Evolutionary conservation across 2,329 filamentous ascomycete genomes (phyloP).

Genomic region (Aspergillus puulaauensis): DNA sequence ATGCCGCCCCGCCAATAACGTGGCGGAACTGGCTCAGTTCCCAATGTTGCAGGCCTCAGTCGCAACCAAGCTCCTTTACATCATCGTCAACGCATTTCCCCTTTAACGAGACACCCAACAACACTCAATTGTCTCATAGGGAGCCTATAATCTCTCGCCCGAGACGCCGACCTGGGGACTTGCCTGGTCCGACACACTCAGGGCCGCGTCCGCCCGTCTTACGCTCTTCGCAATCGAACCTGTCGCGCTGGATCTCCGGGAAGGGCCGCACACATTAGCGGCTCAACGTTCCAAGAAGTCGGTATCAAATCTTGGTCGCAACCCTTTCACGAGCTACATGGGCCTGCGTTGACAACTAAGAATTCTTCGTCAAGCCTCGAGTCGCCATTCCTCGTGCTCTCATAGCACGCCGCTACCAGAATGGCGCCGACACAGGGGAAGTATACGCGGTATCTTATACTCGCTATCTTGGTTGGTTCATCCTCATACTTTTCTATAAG

Average conservation of each 20-base stretch:
- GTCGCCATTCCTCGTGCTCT: conserved; percentile 59
- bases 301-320: neutral
- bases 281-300: neutral
- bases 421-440: conserved; percentile 19
- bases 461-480: conserved; percentile 14
- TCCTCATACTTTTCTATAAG: neutral
- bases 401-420: neutral
- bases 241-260: neutral
- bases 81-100: neutral
- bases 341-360: neutral
- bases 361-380: neutral
- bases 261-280: neutral
- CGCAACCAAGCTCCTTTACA: neutral
- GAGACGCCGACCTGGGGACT: neutral
- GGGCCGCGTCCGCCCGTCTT: neutral
- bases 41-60: neutral
- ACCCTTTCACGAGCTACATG: neutral
- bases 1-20: conserved; percentile 5
- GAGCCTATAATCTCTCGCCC: neutral
- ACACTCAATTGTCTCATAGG: neutral
- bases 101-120: neutral
- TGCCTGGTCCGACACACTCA: neutral
- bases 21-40: neutral
- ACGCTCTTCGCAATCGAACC: neutral
- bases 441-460: conserved; percentile 19